These are phyloP conservation scores for Pythium phragmiticola DNA, from an alignment of 352 stramenopile species.

Conservation along the genomic window DNA sequence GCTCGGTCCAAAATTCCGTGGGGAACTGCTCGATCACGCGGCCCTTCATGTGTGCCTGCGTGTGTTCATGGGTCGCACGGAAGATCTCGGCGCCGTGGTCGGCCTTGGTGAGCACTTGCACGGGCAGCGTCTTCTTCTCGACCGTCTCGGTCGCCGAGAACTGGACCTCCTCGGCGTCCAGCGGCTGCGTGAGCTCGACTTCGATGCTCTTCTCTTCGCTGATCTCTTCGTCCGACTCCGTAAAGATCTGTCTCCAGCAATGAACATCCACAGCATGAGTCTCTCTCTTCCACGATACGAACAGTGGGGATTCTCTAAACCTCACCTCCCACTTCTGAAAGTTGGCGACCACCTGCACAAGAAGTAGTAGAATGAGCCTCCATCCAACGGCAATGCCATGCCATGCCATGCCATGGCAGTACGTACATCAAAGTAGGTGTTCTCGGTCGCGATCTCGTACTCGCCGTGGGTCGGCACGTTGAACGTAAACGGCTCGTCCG, in stretches of 20 bases:
- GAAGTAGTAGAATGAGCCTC: slow-evolving; percentile 4
- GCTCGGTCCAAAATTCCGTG: slow-evolving; percentile 50
- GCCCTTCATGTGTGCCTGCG: slow-evolving; percentile 59
- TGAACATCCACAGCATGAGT: background rate
- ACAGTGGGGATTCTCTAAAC: background rate
- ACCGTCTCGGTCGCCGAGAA: slow-evolving; percentile 33
- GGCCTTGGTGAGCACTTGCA: slow-evolving; percentile 49
- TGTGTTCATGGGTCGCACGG: slow-evolving; percentile 43
- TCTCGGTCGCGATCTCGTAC: slow-evolving; percentile 42
- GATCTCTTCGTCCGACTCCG: slow-evolving; percentile 38
- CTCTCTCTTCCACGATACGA: background rate
- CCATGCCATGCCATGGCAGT: background rate
- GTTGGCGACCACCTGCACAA: slow-evolving; percentile 46
- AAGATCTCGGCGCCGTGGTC: slow-evolving; percentile 53
- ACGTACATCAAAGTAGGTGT: slow-evolving; percentile 64
- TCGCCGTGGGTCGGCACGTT: slow-evolving; percentile 46
- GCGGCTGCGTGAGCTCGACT: slow-evolving; percentile 40
- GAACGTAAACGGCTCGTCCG: slow-evolving; percentile 65
- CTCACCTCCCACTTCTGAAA: slow-evolving; percentile 64
- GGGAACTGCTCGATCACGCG: slow-evolving; percentile 69
- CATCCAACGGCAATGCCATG: background rate
- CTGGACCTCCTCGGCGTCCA: slow-evolving; percentile 51
- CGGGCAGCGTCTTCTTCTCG: slow-evolving; percentile 9
- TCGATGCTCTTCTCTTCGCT: slow-evolving; percentile 27
- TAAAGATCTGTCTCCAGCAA: slow-evolving; percentile 48